Evolutionary conservation across 345 rosid genomes (phyloP), one percentile per base, ranked within the genome.

Genomic region (Laguncularia racemosa): DNA sequence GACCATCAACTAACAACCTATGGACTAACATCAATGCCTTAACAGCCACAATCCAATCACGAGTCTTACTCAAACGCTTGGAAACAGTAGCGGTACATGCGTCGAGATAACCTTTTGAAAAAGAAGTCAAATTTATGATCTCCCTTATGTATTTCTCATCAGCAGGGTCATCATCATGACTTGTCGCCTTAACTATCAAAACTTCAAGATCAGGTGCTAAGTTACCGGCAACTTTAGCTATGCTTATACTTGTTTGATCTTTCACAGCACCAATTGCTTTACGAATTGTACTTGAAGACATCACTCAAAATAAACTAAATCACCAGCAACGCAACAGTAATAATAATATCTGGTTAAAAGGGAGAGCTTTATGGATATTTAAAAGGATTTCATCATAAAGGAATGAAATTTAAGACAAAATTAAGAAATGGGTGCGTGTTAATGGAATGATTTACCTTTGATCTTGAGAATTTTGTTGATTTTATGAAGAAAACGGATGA

Each of bases 201-300:
- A 91, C 96, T 63, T 91, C 96, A 1, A 91, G 91, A 60, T 91
- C 91, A 59, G 96, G 95, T 20, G 96, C 91, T 65, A 88, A 53
- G 78, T 85, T 91, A 49, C 96, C 80, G 0, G 96, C 82, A 40
- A 91, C 95, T 58, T 88, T 91, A 16, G 97, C 97, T 51, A 91
- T 49, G 46, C 97, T 68, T 1, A 91, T 91, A 51, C 95, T 91
- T 10, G 97, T 91, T 43, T 91, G 97, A 50, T 91, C 97, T 57
- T 91, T 91, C 26, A 91, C 96, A 1, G 91, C 85, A 20, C 97
- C 97, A 45, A 91, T 84, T 58, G 96, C 96, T 69, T 85, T 88
- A 14, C 95, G 86, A 62, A 91, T 84, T 46, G 91, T 79, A 79
- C 85, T 86, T 48, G 84, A 67, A 52, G 95, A 84, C 95, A 89